Conservation (phyloP, 1,139 yeast species). For the Hanseniaspora uvarum region DNA sequence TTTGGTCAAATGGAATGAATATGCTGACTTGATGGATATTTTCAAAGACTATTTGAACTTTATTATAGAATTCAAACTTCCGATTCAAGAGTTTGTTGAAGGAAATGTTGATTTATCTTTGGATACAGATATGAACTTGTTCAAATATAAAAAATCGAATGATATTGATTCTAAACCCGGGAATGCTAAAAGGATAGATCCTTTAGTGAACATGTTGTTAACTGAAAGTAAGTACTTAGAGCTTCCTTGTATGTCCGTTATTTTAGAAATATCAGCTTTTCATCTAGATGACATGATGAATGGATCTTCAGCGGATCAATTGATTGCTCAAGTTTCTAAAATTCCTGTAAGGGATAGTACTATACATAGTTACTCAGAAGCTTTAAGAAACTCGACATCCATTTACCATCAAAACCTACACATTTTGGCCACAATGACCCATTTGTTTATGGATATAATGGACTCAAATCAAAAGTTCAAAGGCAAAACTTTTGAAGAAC, state of each 20-base stretch:
- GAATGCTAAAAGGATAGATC: neutral
- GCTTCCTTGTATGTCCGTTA: constrained; percentile 1
- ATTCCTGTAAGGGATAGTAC: neutral
- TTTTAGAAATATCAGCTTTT: constrained; percentile 5
- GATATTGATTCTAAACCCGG: neutral
- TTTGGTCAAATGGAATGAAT: constrained; percentile 53
- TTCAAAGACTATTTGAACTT: neutral
- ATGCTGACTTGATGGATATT: neutral
- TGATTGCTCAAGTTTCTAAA: neutral
- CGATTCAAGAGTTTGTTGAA: neutral
- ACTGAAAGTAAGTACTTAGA: constrained; percentile 11
- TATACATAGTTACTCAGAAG: constrained; percentile 51
- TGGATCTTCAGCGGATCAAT: neutral
- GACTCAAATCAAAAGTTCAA: neutral
- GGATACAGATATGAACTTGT: neutral
- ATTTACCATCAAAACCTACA: constrained; percentile 39
- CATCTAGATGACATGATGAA: neutral
- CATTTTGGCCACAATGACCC: constrained; percentile 39
- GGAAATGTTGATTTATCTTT: neutral
- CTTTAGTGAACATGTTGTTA: constrained; percentile 2
- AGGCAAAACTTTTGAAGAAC: neutral
- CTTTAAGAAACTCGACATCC: constrained; percentile 36
- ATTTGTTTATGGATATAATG: constrained; percentile 7
- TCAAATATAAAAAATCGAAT: too few relatives aligned
- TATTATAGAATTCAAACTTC: neutral